Conservation (phyloP, 2,329 filamentous ascomycete species). For the Penicillium sp. region DNA sequence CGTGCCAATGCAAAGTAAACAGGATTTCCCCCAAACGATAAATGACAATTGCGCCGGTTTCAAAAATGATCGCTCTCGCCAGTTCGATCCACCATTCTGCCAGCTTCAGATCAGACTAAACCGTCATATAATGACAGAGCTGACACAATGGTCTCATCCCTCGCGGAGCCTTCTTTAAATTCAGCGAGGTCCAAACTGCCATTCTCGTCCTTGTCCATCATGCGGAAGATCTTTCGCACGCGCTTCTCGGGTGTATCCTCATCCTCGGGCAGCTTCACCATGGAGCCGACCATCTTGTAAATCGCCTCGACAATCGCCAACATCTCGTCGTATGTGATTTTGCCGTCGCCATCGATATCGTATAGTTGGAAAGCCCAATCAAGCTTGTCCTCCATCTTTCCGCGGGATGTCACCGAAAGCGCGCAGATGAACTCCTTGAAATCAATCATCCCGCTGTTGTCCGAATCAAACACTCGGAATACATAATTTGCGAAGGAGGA, state of each 20-base stretch:
- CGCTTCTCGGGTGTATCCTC: slow-evolving; percentile 99
- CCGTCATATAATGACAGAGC: slow-evolving; percentile 95
- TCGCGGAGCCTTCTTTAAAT: slow-evolving; percentile 98
- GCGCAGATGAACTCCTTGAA: slow-evolving; percentile 99
- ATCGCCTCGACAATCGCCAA: slow-evolving; percentile 97
- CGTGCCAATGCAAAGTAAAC: not conserved
- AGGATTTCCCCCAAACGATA: not conserved
- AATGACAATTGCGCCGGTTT: slow-evolving; percentile 22
- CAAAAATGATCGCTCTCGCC: slow-evolving; percentile 6
- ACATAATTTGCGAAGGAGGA: slow-evolving; percentile 98
- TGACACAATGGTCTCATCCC: slow-evolving; percentile 97
- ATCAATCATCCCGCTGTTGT: slow-evolving; percentile 96
- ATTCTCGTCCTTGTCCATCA: slow-evolving; percentile 99
- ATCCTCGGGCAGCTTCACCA: slow-evolving; percentile 98
- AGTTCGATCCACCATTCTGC: not conserved
- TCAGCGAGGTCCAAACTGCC: slow-evolving; percentile 95
- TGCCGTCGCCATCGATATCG: slow-evolving; percentile 97
- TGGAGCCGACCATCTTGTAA: slow-evolving; percentile 96
- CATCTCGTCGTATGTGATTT: slow-evolving; percentile 99
- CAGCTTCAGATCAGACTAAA: slow-evolving; percentile 64
- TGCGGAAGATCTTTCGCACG: slow-evolving; percentile 95
- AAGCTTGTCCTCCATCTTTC: slow-evolving; percentile 99
- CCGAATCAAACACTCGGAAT: slow-evolving; percentile 97
- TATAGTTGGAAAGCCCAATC: slow-evolving; percentile 99
- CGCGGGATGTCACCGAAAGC: slow-evolving; percentile 90